Conservation (phyloP, 129 eudicot genomes). For the Oenanthe sinensis region DNA sequence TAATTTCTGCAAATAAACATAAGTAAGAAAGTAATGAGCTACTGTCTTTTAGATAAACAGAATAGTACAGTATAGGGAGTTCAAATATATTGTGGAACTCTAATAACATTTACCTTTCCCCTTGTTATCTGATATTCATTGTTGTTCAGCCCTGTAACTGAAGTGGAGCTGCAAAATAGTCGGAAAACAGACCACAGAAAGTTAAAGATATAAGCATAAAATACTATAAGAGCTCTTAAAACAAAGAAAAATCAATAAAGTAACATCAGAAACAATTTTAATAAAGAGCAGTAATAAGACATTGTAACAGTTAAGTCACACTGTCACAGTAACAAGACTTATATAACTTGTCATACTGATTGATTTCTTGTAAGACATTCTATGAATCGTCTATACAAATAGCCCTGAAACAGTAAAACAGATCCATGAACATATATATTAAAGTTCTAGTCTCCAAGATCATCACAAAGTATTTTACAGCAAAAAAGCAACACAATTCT, state of each 20-base stretch:
- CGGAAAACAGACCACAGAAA: neutral
- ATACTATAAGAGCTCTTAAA: neutral
- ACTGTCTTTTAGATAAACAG: neutral
- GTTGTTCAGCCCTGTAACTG: conserved; percentile 87
- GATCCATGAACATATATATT: neutral
- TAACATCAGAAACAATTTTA: neutral
- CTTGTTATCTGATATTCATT: conserved; percentile 93
- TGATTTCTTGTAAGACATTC: neutral
- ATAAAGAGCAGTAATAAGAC: neutral
- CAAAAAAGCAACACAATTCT: neutral
- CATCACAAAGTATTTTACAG: neutral
- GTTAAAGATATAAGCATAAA: neutral
- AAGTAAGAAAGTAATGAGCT: neutral
- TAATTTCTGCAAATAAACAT: conserved; percentile 41
- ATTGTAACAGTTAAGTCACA: neutral
- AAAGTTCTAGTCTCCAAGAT: neutral
- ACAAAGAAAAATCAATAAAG: neutral
- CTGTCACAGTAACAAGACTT: neutral
- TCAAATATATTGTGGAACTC: neutral
- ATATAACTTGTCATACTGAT: neutral
- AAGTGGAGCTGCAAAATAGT: conserved; percentile 60
- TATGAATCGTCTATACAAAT: neutral
- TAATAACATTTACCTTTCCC: conserved; percentile 55
- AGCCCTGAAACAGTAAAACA: neutral
- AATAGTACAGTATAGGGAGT: neutral